Percentiles rank a stretch among this genome's conserved stretches.
phyloP scores from a whole-genome alignment of 2,329 filamentous ascomycete species.

The Byssoonygena ceratinophila region DNA sequence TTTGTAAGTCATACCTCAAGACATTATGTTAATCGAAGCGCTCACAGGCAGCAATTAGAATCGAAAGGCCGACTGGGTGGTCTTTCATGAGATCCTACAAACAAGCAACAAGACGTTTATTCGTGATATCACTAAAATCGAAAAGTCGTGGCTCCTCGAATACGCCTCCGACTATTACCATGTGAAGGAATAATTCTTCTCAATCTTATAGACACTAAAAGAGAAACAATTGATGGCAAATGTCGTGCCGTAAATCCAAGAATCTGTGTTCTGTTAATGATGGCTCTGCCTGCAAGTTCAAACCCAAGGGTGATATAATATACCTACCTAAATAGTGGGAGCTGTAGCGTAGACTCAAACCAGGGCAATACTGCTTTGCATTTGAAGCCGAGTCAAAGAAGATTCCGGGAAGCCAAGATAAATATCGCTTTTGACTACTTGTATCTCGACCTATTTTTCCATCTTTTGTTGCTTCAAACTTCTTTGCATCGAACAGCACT shows the following conservation, averaged over 20 bases:
- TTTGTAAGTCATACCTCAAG: slow-evolving; percentile 47
- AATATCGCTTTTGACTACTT: too few species aligned
- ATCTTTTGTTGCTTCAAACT: not conserved
- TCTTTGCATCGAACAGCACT: not conserved
- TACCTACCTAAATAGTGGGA: too few species aligned
- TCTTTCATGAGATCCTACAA: slow-evolving; percentile 90
- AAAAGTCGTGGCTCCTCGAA: slow-evolving; percentile 84
- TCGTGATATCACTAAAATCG: slow-evolving; percentile 81
- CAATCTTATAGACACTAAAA: not conserved
- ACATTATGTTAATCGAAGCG: not conserved
- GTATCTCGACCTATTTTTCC: too few species aligned
- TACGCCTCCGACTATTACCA: slow-evolving; percentile 78
- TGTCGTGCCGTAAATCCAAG: not conserved
- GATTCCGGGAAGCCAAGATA: too few species aligned
- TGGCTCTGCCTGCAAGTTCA: not conserved
- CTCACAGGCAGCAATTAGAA: slow-evolving; percentile 42
- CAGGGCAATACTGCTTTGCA: too few species aligned
- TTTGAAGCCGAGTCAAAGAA: too few species aligned
- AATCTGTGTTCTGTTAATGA: not conserved
- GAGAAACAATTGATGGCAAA: not conserved
- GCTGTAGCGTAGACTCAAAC: too few species aligned
- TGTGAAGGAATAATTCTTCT: slow-evolving; percentile 34
- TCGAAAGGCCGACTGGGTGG: slow-evolving; percentile 88
- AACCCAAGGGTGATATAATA: not conserved
- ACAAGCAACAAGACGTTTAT: slow-evolving; percentile 82